Evolutionary conservation across 805 yeast genomes (phyloP), one percentile per base, ranked within the genome.

Genomic region (Hanseniaspora hatyaiensis): DNA sequence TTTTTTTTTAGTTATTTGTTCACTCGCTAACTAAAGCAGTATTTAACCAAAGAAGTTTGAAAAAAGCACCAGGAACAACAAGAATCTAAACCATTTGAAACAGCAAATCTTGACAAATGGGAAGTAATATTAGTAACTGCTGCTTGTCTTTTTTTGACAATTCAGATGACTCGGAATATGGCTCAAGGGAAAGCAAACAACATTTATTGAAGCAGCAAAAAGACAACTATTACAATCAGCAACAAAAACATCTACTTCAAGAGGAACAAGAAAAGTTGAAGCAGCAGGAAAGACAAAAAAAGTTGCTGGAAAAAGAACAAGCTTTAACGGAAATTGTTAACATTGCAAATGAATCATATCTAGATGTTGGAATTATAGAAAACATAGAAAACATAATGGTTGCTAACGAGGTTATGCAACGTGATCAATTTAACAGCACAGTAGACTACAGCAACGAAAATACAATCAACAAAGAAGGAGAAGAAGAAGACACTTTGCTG

Each of bases 131-230:
- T 6, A 44, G 49, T 23, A 32, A 46, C 5, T 43, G 50, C 20
- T 46, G 49, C 8, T 13, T 28, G 5, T 26, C 40, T 15, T 13
- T 40, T 13, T 39, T 32, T 16, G 33, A 19, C 16, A 37, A 28
- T 16, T n/a, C 15, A 24, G 34, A 32, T 23, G 36, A 28, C 13
- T 23, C 48, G 8, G 50, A 50, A 32, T n/a, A 16, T 41, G 26
- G 46, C 43, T 29, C 36, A 36, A 34, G 49, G 45, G 41, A 52
- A 47, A 16, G 51, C 37, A 22, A 50, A 49, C 29, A 43, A 32
- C 15, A 31, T 31, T 29, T 44, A 47, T 18, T 46, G 28, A 23
- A 42, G 32, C 46, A 40, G 29, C 42, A 50, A 19, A 18, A 39
- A 11, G 46, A 22, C 20, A 36, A 34, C 28, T 34, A 15, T 15